phyloP scores from a whole-genome alignment of 2,329 filamentous ascomycete genomes.

The Colletotrichum lupini region DNA sequence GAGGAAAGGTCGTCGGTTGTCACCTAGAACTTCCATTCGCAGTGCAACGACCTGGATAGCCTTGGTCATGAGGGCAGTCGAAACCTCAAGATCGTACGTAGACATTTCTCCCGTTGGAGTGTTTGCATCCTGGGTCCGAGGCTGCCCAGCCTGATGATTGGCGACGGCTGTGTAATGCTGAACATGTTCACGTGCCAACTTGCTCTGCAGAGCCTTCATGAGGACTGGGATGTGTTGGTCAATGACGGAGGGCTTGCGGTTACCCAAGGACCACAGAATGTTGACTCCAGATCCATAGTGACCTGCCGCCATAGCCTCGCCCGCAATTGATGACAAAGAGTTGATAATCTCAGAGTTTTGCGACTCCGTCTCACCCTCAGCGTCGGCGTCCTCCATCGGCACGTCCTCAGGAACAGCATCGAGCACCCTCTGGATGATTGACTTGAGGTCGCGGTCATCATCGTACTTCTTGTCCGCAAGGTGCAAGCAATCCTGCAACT shows the following conservation, averaged over 20 bases:
- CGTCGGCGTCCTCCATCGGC: slow-evolving; percentile 80
- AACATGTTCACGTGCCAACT: slow-evolving; percentile 94
- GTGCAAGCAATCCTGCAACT: slow-evolving; percentile 94
- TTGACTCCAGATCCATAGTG: slow-evolving; percentile 92
- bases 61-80: slow-evolving; percentile 91
- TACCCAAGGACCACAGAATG: slow-evolving; percentile 90
- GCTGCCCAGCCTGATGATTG: slow-evolving; percentile 57
- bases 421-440: slow-evolving; percentile 84
- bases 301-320: slow-evolving; percentile 83
- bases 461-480: slow-evolving; percentile 76
- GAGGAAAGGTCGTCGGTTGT: slow-evolving; percentile 91
- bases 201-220: slow-evolving; percentile 93
- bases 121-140: slow-evolving; percentile 63
- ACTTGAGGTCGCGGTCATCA: slow-evolving; percentile 76
- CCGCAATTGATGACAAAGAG: slow-evolving; percentile 86
- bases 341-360: slow-evolving; percentile 88
- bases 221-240: slow-evolving; percentile 88
- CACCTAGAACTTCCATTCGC: slow-evolving; percentile 91
- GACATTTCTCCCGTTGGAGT: slow-evolving; percentile 70
- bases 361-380: slow-evolving; percentile 84
- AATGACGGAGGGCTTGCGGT: slow-evolving; percentile 85
- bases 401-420: slow-evolving; percentile 87
- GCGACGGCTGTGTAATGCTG: slow-evolving; percentile 74
- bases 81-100: slow-evolving; percentile 85
- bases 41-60: slow-evolving; percentile 92